These are phyloP conservation scores for Sphenostylis stenocarpa DNA, from an alignment of 306 rosid species.

Conservation along the genomic window DNA sequence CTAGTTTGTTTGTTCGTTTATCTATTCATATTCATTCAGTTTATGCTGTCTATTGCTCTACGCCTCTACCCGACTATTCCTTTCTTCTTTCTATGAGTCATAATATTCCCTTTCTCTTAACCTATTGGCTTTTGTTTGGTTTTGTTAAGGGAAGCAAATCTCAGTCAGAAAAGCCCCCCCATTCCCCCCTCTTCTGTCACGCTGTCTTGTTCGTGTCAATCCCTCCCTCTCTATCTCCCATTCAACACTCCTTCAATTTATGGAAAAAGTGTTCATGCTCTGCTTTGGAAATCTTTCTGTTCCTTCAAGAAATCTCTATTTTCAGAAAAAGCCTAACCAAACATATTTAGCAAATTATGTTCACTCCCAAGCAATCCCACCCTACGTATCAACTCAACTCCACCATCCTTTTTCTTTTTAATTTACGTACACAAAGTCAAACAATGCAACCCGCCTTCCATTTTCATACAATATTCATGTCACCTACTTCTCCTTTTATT, in stretches of 20 bases:
- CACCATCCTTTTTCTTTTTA: neutral
- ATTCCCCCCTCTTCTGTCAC: constrained; percentile 34
- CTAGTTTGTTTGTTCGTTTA: neutral
- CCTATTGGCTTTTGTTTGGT: constrained; percentile 53
- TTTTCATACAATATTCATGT: neutral
- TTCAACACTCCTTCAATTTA: constrained; percentile 40
- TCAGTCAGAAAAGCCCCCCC: constrained; percentile 59
- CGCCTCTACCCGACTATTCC: constrained; percentile 43
- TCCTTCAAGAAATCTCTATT: constrained; percentile 69
- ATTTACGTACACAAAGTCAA: constrained; percentile 24
- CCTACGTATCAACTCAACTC: neutral
- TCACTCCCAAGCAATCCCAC: constrained; percentile 67
- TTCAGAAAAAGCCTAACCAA: constrained; percentile 47
- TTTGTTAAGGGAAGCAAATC: constrained; percentile 67
- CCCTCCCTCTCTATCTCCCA: constrained; percentile 41
- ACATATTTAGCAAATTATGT: constrained; percentile 46
- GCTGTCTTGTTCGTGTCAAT: constrained; percentile 83
- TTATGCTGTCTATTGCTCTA: constrained; percentile 15
- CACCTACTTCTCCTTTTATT: no score
- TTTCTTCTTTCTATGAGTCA: constrained; percentile 50
- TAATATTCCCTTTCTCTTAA: constrained; percentile 52
- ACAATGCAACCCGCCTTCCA: neutral
- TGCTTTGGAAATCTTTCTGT: constrained; percentile 48
- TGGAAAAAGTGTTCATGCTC: constrained; percentile 48
- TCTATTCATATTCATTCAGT: neutral